Evolutionary conservation across 768 basidiomycete genomes (phyloP).

Genomic region (Xerocomus spinulosus): DNA sequence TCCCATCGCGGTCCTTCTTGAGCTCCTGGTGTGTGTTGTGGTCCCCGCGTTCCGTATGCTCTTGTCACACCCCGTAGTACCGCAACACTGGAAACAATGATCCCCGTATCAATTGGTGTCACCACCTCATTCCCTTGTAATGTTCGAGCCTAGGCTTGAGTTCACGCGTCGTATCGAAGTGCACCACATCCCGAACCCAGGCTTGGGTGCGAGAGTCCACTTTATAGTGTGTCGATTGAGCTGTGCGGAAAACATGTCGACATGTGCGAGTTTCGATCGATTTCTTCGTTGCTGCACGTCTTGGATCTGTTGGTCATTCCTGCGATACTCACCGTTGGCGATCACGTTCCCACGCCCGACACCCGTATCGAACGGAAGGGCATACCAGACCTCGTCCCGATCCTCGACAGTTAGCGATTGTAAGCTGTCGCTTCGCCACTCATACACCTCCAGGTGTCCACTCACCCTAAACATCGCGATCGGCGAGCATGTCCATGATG

Average conservation of each 20-base stretch:
- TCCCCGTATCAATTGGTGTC: constrained; percentile 88
- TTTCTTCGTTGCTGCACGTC: constrained; percentile 88
- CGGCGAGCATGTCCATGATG: constrained; percentile 87
- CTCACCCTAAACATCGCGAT: constrained; percentile 3
- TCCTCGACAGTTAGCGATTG: constrained; percentile 93
- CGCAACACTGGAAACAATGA: too few relatives aligned
- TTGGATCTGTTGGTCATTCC: constrained; percentile 76
- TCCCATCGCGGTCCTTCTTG: too few relatives aligned
- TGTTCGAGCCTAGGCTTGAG: constrained; percentile 93
- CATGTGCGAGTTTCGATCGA: constrained; percentile 93
- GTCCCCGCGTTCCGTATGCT: too few relatives aligned
- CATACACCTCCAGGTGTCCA: background rate
- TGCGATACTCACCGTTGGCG: constrained; percentile 88
- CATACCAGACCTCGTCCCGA: constrained; percentile 84
- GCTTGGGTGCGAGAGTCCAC: constrained; percentile 82
- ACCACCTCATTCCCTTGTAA: constrained; percentile 85
- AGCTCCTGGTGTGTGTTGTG: too few relatives aligned
- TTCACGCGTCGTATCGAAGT: constrained; percentile 93
- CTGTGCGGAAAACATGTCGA: constrained; percentile 95
- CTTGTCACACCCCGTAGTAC: too few relatives aligned
- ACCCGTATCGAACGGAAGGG: constrained; percentile 97
- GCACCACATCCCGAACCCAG: constrained; percentile 80
- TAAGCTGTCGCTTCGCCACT: constrained; percentile 42
- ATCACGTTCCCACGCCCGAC: constrained; percentile 92
- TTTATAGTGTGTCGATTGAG: constrained; percentile 91